A percentile compares a stretch with the other conserved stretches of the same genome.
Conservation (phyloP, 352 stramenopile species). For the Globisporangium camurandrum region DNA sequence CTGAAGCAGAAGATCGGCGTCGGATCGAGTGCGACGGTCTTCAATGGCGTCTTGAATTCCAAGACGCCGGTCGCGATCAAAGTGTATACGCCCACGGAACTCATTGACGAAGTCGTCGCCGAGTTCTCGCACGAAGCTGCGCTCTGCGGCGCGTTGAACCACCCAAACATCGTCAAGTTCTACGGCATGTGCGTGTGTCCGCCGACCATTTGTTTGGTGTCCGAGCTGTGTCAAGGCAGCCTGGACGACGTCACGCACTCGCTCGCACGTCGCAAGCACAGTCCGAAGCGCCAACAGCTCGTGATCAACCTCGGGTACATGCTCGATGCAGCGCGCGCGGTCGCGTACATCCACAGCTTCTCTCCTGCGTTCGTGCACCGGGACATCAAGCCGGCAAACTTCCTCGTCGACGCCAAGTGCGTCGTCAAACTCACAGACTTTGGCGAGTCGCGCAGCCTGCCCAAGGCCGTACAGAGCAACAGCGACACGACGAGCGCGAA, state of each 20-base stretch:
- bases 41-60: constrained; percentile 39
- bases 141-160: constrained; percentile 42
- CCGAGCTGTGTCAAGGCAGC: constrained; percentile 54
- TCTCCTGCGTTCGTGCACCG: constrained; percentile 62
- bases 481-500: not conserved
- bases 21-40: constrained; percentile 38
- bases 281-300: constrained; percentile 49
- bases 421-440: constrained; percentile 68
- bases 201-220: constrained; percentile 60
- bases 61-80: constrained; percentile 52
- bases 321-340: constrained; percentile 51
- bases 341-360: constrained; percentile 75
- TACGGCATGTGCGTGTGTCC: constrained; percentile 59
- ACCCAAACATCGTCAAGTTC: constrained; percentile 60
- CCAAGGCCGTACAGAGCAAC: constrained; percentile 21
- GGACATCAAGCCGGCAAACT: constrained; percentile 74
- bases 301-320: constrained; percentile 55
- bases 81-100: constrained; percentile 55
- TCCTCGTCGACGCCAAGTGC: constrained; percentile 48
- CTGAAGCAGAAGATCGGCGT: constrained; percentile 44
- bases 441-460: constrained; percentile 47
- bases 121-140: constrained; percentile 56
- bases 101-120: constrained; percentile 46
- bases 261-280: constrained; percentile 24
- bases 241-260: constrained; percentile 45